These are phyloP conservation scores for Paramecium biaurelia DNA, from an alignment of 73 alveolate genomes.

Conservation along the genomic window DNA sequence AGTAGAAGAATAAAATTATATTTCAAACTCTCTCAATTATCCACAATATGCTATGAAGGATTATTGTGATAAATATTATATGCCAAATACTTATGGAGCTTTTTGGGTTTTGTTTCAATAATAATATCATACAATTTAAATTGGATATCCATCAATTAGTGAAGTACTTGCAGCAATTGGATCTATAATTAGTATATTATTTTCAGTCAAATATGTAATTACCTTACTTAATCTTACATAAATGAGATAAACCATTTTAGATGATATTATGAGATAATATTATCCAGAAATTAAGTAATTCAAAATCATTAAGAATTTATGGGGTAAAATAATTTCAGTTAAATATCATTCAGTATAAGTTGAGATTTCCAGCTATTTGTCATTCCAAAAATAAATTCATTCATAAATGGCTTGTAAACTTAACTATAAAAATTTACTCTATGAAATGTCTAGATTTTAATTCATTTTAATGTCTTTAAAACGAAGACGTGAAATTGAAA, in stretches of 20 bases:
- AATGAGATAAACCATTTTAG: not conserved
- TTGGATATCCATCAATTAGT: not conserved
- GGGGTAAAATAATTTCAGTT: not conserved
- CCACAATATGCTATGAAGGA: not conserved
- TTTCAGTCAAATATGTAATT: not conserved
- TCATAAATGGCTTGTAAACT: not conserved
- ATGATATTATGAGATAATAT: not conserved
- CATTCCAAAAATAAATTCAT: not conserved
- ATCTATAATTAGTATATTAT: not conserved
- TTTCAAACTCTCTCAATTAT: not conserved
- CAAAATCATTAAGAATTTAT: not conserved
- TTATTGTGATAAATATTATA: not conserved
- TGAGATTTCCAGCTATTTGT: not conserved
- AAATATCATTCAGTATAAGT: not conserved
- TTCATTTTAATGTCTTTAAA: not conserved
- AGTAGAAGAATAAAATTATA: not conserved
- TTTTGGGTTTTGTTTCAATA: not conserved
- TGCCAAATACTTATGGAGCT: not conserved
- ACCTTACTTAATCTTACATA: not conserved
- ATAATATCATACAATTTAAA: not conserved
- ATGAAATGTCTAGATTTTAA: not conserved
- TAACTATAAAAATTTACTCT: not conserved
- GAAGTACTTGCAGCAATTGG: constrained; percentile 4
- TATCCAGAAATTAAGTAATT: not conserved
- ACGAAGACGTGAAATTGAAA: not conserved